Percentiles rank a stretch among this genome's conserved stretches.
phyloP scores from a whole-genome alignment of 2,329 filamentous ascomycete genomes.

The Aspergillus pseudoterreus region DNA sequence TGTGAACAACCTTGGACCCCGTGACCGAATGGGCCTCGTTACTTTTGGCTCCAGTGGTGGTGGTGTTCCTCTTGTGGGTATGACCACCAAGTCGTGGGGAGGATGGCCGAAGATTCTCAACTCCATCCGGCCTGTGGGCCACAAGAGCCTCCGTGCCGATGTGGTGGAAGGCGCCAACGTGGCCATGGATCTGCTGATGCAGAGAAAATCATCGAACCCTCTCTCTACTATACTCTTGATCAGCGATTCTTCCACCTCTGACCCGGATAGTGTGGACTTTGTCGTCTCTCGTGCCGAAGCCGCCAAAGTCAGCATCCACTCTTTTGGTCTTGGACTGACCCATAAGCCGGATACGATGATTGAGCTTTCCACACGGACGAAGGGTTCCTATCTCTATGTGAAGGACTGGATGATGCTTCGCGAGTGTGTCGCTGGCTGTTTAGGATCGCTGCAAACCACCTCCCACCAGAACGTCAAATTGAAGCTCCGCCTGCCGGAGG shows the following conservation, averaged over 20 bases:
- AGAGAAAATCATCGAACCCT: constrained; percentile 91
- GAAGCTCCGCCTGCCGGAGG: constrained; percentile 88
- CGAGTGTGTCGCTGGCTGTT: constrained; percentile 88
- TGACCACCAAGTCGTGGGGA: constrained; percentile 92
- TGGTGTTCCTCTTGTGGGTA: constrained; percentile 91
- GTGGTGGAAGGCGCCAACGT: constrained; percentile 97
- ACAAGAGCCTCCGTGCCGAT: constrained; percentile 94
- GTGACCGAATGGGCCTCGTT: constrained; percentile 94
- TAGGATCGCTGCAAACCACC: constrained; percentile 85
- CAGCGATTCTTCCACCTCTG: constrained; percentile 92
- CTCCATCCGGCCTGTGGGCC: constrained; percentile 87
- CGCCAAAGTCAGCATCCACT: constrained; percentile 93
- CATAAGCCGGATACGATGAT: constrained; percentile 99
- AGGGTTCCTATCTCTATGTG: constrained; percentile 95
- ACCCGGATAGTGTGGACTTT: constrained; percentile 94
- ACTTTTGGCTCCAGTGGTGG: constrained; percentile 94
- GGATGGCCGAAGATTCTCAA: constrained; percentile 85
- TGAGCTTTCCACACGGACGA: constrained; percentile 89
- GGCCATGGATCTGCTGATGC: constrained; percentile 98
- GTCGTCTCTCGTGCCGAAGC: constrained; percentile 95
- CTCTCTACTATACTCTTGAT: constrained; percentile 94
- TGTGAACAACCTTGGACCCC: constrained; percentile 81
- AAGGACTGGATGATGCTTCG: constrained; percentile 99
- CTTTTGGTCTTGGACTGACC: constrained; percentile 91
- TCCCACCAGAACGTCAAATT: constrained; percentile 99